Evolutionary conservation across 2,329 filamentous ascomycete genomes (phyloP).

Genomic region (Talaromyces pinophilus): DNA sequence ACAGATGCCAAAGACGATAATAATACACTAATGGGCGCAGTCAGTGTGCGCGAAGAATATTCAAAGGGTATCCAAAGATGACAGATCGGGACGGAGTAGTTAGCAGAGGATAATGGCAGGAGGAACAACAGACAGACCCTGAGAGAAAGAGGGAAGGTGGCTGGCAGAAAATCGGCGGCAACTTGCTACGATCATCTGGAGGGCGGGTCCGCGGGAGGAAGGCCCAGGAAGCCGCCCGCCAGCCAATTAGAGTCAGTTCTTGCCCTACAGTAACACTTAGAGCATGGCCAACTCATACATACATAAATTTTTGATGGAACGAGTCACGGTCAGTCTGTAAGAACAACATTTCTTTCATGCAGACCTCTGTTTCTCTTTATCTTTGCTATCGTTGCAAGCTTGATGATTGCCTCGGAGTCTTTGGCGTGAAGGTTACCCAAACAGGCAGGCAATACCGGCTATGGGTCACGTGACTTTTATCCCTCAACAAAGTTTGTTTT

Average conservation of each 20-base stretch:
- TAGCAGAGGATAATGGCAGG: not conserved
- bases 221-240: not conserved
- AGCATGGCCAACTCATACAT: not conserved
- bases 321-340: not conserved
- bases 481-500: not conserved
- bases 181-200: constrained; percentile 2
- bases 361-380: not conserved
- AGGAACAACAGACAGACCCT: not conserved
- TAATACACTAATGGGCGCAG: not conserved
- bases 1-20: not conserved
- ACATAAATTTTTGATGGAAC: not conserved
- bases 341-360: not conserved
- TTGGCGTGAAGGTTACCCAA: not conserved
- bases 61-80: not conserved
- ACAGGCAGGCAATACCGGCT: not conserved
- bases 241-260: constrained; percentile 4
- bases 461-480: not conserved
- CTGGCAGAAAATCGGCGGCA: constrained; percentile 9
- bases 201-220: not conserved
- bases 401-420: not conserved
- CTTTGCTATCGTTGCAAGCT: not conserved
- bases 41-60: constrained; percentile 9
- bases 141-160: constrained; percentile 17
- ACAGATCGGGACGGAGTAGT: not conserved
- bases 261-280: not conserved